Base-by-base conservation (phyloP, 2,329 filamentous ascomycete species). In the Mycogone perniciosa region DNA sequence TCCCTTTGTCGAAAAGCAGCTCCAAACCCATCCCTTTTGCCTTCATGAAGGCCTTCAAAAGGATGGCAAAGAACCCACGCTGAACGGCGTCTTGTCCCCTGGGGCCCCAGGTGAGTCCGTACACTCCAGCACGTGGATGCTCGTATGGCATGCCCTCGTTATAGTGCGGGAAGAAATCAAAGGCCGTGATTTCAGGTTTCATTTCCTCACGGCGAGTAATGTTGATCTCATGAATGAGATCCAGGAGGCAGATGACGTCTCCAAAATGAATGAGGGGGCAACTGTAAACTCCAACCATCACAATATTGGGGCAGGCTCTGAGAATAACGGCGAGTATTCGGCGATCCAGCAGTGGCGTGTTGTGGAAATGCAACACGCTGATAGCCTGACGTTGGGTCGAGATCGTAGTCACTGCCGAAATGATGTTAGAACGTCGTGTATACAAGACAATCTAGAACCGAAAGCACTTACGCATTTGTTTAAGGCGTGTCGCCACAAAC, bases 231-330 rank as follows among this genome's bases (percentile, higher is more conserved):
- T 64, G 48, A 20, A 71, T 67, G 2, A 70, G 51, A 46, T 71
- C 67, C 1, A 71, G 55, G 0, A 71, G 48, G 8, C 56, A 59
- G 1, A 67, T 46, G 0, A 68, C 48, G 26, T 71, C 68, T 7
- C 66, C 68, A n/a, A 68, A 59, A 30, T 70, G 64, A 4, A 71
- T 55, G 1, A 70, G 51, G 0, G 66, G 67, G 29, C 69, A 71
- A 44, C 67, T 60, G 48, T 71, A 71, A 2, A 71, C 56, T 2
- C 69, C 67, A 10, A 71, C 1, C 59, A 64, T 66, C 4, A 55
- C 59, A 7, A 70, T 54, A 1, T 63, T 48, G 0, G 63, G 65
- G 33, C 63, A 67, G 1, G 59, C 59, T 6, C 66, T 61, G 1
- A 70, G 51, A 10, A 71, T 62, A n/a, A 70, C 54, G 2, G 69